Base-by-base conservation (phyloP, 2,329 filamentous ascomycete genomes). In the Microsporum ferrugineum region DNA sequence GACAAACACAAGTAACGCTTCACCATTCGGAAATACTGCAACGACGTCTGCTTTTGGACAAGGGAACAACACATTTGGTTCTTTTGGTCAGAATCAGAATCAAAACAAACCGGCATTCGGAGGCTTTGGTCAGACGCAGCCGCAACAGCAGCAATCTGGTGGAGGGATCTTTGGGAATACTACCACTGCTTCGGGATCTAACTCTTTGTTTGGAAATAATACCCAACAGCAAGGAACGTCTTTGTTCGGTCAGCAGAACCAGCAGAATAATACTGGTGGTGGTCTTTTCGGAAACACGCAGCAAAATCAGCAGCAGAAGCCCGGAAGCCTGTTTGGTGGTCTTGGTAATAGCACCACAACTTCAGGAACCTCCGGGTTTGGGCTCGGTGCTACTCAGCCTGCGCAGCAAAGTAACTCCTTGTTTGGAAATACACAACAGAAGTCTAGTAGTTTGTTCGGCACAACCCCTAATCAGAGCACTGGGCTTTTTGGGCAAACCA, bases 381-480 rank as follows among this genome's bases (percentile, higher is more conserved):
- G 63, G 3, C 38, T 60, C 34, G 60, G 60, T 17, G 62, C 60
- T 47, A 68, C 69, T 60, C 63, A 69, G 68, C 39, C 66, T 79
- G 31, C 39, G 31, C 63, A 62, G 47, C 55, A 69, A 66, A 68
- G 70, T 53, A 68, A 71, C 36, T 70, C 73, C 53, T 70, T 79
- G 10, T 78, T 78, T 58, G 76, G 75, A n/a, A 43, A 43, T 14
- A 38, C 55, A 12, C 62, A 63, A 43, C 63, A 69, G 67, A 51
- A 74, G 68, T 71, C 79, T 66, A 79, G 83, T 2, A 76, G 78
- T n/a, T 67, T 84, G 12, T 85, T 86, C 64, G 81, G 79, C 10
- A 27, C 61, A 10, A 56, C 63, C 14, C 71, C 74, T 5, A 70
- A 57, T 67, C 78, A 57, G 55, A 57, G 63, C 7, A 63, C 66